phyloP scores from a whole-genome alignment of 805 yeast species.

The Teunomyces gatunensis region DNA sequence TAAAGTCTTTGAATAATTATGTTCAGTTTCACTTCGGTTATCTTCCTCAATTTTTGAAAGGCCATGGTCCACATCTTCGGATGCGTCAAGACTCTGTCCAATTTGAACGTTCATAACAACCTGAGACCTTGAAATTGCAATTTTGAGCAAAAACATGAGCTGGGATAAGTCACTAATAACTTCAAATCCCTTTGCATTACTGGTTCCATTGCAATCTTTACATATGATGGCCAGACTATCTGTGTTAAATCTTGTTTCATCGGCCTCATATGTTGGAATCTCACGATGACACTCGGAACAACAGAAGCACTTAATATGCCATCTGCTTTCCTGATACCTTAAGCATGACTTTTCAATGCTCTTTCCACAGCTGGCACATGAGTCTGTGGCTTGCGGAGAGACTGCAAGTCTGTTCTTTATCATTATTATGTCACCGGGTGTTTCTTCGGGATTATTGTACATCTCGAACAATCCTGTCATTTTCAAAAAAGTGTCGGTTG shows the following conservation, averaged over 20 bases:
- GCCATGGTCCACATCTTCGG: background rate
- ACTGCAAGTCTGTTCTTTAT: constrained; percentile 38
- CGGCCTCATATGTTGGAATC: constrained; percentile 27
- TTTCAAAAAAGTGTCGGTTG: constrained; percentile 62
- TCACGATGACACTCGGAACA: constrained; percentile 58
- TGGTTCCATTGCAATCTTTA: constrained; percentile 51
- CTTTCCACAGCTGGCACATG: constrained; percentile 66
- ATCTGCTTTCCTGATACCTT: constrained; percentile 57
- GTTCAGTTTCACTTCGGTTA: constrained; percentile 25
- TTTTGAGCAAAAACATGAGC: constrained; percentile 70
- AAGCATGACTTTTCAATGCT: constrained; percentile 86
- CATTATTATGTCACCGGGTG: constrained; percentile 7
- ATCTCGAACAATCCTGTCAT: constrained; percentile 32
- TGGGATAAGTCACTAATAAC: constrained; percentile 70
- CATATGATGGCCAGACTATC: constrained; percentile 46
- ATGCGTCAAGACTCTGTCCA: background rate
- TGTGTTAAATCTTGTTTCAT: constrained; percentile 47
- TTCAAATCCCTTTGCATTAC: constrained; percentile 53
- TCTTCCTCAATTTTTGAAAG: constrained; percentile 4
- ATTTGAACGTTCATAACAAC: constrained; percentile 47
- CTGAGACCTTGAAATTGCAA: constrained; percentile 75
- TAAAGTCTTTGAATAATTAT: constrained; percentile 65
- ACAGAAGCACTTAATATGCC: constrained; percentile 77
- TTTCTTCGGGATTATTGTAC: constrained; percentile 10
- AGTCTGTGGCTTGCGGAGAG: constrained; percentile 66